These are phyloP conservation scores for Oryza officinalis DNA, from an alignment of 176 grass and related monocot species.

Conservation along the genomic window DNA sequence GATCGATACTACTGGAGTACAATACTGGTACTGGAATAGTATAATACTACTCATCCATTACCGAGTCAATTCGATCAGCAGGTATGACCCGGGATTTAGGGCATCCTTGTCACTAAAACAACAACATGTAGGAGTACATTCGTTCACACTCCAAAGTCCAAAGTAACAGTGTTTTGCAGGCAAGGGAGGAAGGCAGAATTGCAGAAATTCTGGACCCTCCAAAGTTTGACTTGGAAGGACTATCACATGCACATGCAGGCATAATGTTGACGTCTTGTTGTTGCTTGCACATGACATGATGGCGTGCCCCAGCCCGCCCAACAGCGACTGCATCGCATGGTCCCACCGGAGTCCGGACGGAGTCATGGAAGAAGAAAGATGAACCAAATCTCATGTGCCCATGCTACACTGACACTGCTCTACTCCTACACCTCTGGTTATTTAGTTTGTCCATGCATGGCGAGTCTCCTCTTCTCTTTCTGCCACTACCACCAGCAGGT, in stretches of 20 bases:
- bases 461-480: too few relatives aligned
- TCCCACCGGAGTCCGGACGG: too few relatives aligned
- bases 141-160: background rate
- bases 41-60: too few relatives aligned
- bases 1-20: too few relatives aligned
- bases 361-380: too few relatives aligned
- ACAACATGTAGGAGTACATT: background rate
- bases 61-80: background rate
- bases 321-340: background rate
- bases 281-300: constrained; percentile 16
- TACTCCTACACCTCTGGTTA: too few relatives aligned
- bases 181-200: background rate
- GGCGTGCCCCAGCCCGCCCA: constrained; percentile 1
- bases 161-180: background rate
- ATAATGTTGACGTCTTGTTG: background rate
- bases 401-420: background rate
- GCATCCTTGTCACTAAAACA: background rate
- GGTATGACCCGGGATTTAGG: background rate
- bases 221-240: background rate
- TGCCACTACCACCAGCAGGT: background rate
- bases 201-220: background rate
- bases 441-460: too few relatives aligned
- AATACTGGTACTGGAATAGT: too few relatives aligned
- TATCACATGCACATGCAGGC: background rate
- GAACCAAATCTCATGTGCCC: background rate